phyloP scores from a whole-genome alignment of 2,329 filamentous ascomycete genomes.

The Mycosphaerella sp. region DNA sequence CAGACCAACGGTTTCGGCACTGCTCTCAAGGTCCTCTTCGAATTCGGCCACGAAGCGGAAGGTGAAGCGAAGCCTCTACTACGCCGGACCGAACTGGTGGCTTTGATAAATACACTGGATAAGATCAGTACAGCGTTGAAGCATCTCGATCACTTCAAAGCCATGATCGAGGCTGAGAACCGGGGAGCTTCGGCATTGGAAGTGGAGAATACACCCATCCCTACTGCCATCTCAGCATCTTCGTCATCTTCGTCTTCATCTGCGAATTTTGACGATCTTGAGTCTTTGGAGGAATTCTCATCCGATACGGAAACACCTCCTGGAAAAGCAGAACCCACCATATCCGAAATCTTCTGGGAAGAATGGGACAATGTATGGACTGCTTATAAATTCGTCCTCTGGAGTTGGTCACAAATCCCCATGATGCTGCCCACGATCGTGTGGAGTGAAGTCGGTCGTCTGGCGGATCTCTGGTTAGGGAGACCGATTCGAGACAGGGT shows the following conservation, averaged over 20 bases:
- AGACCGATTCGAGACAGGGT: conserved; percentile 50
- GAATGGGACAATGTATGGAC: conserved; percentile 60
- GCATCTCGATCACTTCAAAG: conserved; percentile 66
- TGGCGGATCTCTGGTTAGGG: conserved; percentile 60
- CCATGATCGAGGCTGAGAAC: conserved; percentile 38
- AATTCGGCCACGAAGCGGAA: conserved; percentile 66
- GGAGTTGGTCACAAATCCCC: conserved; percentile 55
- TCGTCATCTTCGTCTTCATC: background rate
- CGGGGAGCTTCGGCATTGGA: conserved; percentile 17
- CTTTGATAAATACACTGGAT: conserved; percentile 88
- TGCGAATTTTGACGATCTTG: conserved; percentile 22
- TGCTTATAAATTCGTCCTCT: conserved; percentile 60
- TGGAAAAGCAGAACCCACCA: conserved; percentile 34
- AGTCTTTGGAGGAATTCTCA: conserved; percentile 26
- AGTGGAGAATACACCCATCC: conserved; percentile 13
- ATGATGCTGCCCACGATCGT: conserved; percentile 40
- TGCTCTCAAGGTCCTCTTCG: conserved; percentile 91
- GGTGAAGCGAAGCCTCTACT: conserved; percentile 58
- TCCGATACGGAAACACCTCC: background rate
- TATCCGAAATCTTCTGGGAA: conserved; percentile 53
- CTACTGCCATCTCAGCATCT: conserved; percentile 9
- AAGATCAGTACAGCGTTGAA: conserved; percentile 74
- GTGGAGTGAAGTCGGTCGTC: conserved; percentile 47
- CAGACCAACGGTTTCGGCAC: conserved; percentile 94
- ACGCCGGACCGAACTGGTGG: conserved; percentile 85